A percentile compares a stretch with the other conserved stretches of the same genome.
Evolutionary conservation across 2,329 filamentous ascomycete genomes (phyloP).

Genomic region (Elsinoe necatrix): DNA sequence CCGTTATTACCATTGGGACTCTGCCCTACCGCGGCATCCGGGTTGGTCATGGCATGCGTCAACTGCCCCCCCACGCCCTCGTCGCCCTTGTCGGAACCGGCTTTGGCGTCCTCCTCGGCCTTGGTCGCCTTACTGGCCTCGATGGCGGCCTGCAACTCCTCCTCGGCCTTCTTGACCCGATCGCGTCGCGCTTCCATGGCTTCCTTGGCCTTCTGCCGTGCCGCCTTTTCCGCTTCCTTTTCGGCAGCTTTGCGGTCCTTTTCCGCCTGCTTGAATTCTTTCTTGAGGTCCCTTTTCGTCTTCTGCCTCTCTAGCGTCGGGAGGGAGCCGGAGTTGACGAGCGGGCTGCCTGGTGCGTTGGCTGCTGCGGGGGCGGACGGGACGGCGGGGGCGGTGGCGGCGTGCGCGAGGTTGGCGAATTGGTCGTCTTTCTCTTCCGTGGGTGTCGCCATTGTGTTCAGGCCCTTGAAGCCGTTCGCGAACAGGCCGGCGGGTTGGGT

Average conservation of each 20-base stretch:
- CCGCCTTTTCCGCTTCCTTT: slow-evolving; percentile 50
- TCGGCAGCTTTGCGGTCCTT: slow-evolving; percentile 47
- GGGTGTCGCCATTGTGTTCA: slow-evolving; percentile 32
- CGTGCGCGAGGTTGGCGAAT: slow-evolving; percentile 56
- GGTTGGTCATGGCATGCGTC: neutral
- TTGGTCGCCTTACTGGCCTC: slow-evolving; percentile 59
- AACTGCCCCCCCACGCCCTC: neutral
- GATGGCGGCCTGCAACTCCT: slow-evolving; percentile 55
- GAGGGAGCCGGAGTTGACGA: slow-evolving; percentile 6
- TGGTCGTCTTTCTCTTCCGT: slow-evolving; percentile 38
- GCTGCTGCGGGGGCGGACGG: slow-evolving; percentile 35
- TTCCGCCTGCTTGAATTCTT: slow-evolving; percentile 46
- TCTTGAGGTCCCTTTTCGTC: slow-evolving; percentile 59
- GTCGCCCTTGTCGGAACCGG: slow-evolving; percentile 17
- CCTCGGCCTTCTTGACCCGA: slow-evolving; percentile 50
- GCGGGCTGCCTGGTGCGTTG: neutral
- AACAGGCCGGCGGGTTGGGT: slow-evolving; percentile 25
- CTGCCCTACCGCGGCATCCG: neutral
- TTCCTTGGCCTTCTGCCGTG: slow-evolving; percentile 27
- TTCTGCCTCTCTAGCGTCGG: slow-evolving; percentile 27
- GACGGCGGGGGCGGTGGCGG: slow-evolving; percentile 51
- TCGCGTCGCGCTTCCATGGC: slow-evolving; percentile 42
- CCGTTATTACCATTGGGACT: slow-evolving; percentile 17
- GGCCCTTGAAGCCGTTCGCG: slow-evolving; percentile 25
- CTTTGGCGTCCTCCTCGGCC: slow-evolving; percentile 39